Percentiles rank a stretch among this genome's conserved stretches.
These are phyloP conservation scores for Cladosporium sp. DNA, from an alignment of 2,329 filamentous ascomycete genomes.

Conservation along the genomic window DNA sequence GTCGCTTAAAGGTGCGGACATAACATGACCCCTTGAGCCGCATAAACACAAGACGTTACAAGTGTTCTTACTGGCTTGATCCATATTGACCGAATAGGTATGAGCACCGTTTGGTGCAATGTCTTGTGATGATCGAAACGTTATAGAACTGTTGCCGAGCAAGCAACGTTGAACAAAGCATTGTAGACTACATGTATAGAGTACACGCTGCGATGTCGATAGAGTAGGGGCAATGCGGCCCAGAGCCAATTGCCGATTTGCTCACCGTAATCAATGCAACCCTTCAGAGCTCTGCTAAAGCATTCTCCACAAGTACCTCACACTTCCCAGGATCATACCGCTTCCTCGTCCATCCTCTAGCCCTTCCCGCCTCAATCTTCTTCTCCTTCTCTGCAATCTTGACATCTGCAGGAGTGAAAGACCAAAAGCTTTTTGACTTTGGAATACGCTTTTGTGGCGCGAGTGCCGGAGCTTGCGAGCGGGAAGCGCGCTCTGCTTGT, in stretches of 20 bases:
- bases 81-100: too few relatives aligned
- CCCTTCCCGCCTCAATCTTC: slow-evolving; percentile 32
- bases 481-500: slow-evolving; percentile 23
- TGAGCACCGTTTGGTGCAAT: too few relatives aligned
- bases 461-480: not conserved
- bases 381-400: slow-evolving; percentile 30
- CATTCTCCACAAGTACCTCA: slow-evolving; percentile 30
- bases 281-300: slow-evolving; percentile 32
- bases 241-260: too few relatives aligned
- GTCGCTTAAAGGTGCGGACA: not conserved
- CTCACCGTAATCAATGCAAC: not conserved
- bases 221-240: too few relatives aligned
- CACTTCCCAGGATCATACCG: slow-evolving; percentile 33
- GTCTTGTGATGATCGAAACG: too few relatives aligned
- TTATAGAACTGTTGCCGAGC: too few relatives aligned
- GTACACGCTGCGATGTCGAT: too few relatives aligned
- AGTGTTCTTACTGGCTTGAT: too few relatives aligned
- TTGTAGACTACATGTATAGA: not conserved
- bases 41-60: too few relatives aligned
- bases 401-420: slow-evolving; percentile 24
- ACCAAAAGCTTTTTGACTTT: slow-evolving; percentile 24
- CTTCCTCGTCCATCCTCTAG: slow-evolving; percentile 30
- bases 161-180: not conserved
- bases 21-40: not conserved
- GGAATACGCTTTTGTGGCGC: not conserved